Evolutionary conservation across 1,139 yeast genomes (phyloP), one percentile per base, ranked within the genome.

Genomic region (Wickerhamiella infanticola): DNA sequence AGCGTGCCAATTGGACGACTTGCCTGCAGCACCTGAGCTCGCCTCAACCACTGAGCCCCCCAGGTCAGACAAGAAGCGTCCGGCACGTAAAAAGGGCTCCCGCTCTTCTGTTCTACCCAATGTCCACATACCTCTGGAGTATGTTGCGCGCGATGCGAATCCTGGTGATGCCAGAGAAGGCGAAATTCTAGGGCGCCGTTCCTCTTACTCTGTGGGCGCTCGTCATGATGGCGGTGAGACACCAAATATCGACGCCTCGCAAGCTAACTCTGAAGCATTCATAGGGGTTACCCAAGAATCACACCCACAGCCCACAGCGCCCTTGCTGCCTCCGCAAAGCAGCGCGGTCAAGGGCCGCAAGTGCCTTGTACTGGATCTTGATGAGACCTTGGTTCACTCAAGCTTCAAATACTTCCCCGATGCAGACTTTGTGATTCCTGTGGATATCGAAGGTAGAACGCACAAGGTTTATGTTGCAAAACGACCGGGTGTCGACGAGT

Each of bases 401-500:
- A 82, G 95, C 5, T 90, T 90, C 70, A 88, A 90, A 63, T 85
- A 81, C 62, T 73, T 90, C 50, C 75, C 93, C 51, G 82, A 86
- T 40, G 95, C 96, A 1, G 98, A 90, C 64, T 90, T 90, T 65
- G 94, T 93, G 43, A 84, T 93, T 45, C 95, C 95, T 7, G 88
- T 81, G 43, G 85, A 79, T 63, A 90, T 90, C 52, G 96, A 90
- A 58, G 80, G 80, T 57, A 93, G 83, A 62, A 73, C 80, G 33
- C 97, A 93, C 63, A 93, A 85, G 59, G 98, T 90, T 42, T 90
- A 86, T 62, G 98, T 90, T 33, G 85, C 88, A 48, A 90, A 93
- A 61, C 75, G 99, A 57, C 99, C 99, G 0, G 98, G 98, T 0
- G 98, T 93, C 44, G 98, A 90, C 63, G 94, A 84, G 60, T 90